Evolutionary conservation across 495 filamentous ascomycete species (phyloP), one percentile per base, ranked within the genome.

Genomic region (Penicillium canariense): DNA sequence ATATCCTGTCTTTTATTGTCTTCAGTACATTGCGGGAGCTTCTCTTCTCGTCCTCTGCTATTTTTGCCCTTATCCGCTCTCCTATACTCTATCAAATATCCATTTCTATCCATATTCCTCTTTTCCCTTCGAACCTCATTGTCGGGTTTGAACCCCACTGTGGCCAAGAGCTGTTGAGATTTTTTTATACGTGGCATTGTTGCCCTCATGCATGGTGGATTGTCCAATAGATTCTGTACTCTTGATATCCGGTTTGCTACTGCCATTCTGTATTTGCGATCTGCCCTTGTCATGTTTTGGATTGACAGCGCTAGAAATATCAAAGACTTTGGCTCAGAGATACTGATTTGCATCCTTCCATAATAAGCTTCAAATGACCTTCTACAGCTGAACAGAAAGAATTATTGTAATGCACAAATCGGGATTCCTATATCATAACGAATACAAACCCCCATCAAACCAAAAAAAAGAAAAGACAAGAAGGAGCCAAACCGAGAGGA

Each of bases 191-290:
- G 54, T 49, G 54, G 50, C 46, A 23, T 35, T 48, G 31, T 38
- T 17, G 20, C 48, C 25, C 34, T 38, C 45, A 58, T 61, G 53
- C 58, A 61, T 67, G 43, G 52, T 27, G 49, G 48, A 42, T 28
- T 52, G 43, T 25, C 25, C 58, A 55, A 61, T 67, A 64, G 61
- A 67, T 55, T 44, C 45, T 60, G 34, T 44, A 52, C 28, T 52
- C 18, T 55, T 58, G 54, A 42, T 50, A 22, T 54, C 11, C 12
- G 26, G 26, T 9, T 35, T 42, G 10, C 38, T 42, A 22, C 15
- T 38, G 34, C 12, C 14, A 38, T n/a, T 23, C 1, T 42, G 36
- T 25, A 18, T 17, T 38, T 20, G 34, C 1, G 1, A 36, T 36
- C n/a, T 23, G 20, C 11, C 11, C 25, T 23, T 17, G 8, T 31